phyloP scores from a whole-genome alignment of 768 basidiomycete genomes.

The Boletales sp. region DNA sequence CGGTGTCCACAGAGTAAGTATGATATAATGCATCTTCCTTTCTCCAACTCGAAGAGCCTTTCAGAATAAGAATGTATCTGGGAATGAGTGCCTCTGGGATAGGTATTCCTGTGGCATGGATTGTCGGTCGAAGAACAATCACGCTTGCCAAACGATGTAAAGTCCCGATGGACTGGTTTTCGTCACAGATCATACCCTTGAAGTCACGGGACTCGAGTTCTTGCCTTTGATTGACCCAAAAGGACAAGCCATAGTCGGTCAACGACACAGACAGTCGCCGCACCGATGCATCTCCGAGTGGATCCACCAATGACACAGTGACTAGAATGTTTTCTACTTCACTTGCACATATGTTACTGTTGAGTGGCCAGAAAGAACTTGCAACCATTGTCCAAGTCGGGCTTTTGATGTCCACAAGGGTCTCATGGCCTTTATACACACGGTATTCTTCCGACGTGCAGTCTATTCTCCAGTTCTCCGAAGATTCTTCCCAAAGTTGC shows the following conservation, averaged over 20 bases:
- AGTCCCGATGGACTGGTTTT: conserved; percentile 10
- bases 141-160: conserved; percentile 38
- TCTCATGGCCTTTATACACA: not conserved
- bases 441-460: not conserved
- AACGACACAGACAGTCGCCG: not conserved
- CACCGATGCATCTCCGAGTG: not conserved
- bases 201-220: not conserved
- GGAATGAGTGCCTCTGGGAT: not conserved
- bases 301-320: not conserved
- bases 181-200: conserved; percentile 6
- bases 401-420: not conserved
- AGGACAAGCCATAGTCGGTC: not conserved
- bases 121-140: conserved; percentile 34
- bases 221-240: not conserved
- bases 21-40: conserved; percentile 19
- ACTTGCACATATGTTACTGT: no score
- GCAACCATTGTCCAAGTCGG: not conserved
- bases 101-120: not conserved
- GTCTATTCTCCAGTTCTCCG: not conserved
- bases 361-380: no score
- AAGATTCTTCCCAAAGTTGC: not conserved
- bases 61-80: conserved; percentile 26
- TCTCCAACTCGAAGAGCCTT: no score
- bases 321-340: not conserved
- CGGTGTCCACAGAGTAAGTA: conserved; percentile 16